Conservation (phyloP, 148 eudicot genomes). For the Amaranthus palmeri region DNA sequence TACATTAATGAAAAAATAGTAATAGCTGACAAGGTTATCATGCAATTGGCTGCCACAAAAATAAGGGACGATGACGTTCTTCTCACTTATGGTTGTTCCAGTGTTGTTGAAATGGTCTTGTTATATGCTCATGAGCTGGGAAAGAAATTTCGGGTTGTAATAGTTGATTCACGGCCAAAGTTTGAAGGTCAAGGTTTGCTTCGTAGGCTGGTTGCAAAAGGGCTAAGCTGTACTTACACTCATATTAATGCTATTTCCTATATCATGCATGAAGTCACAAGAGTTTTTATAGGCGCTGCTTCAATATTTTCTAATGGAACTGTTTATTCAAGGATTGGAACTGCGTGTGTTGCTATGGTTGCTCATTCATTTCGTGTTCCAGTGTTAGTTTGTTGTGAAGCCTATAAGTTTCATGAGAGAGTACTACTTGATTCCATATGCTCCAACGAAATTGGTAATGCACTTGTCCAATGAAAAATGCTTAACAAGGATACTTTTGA, state of each 20-base stretch:
- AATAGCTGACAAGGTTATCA: slow-evolving; percentile 70
- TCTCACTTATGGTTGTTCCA: slow-evolving; percentile 70
- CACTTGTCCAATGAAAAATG: background rate
- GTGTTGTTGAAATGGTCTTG: slow-evolving; percentile 72
- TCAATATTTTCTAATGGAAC: slow-evolving; percentile 86
- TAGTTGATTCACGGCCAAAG: slow-evolving; percentile 89
- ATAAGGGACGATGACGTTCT: slow-evolving; percentile 79
- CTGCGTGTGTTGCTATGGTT: slow-evolving; percentile 95
- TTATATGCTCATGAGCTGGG: slow-evolving; percentile 70
- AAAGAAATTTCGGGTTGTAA: slow-evolving; percentile 73
- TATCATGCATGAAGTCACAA: slow-evolving; percentile 86
- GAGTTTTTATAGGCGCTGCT: slow-evolving; percentile 78
- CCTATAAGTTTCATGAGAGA: slow-evolving; percentile 91
- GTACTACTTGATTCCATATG: slow-evolving; percentile 95
- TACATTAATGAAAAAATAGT: slow-evolving; percentile 71
- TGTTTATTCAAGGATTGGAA: slow-evolving; percentile 82
- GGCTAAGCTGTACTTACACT: slow-evolving; percentile 81
- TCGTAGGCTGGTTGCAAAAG: slow-evolving; percentile 64
- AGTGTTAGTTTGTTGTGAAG: slow-evolving; percentile 86
- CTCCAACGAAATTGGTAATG: slow-evolving; percentile 78
- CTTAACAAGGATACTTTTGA: slow-evolving; percentile 4
- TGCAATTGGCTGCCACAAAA: slow-evolving; percentile 64
- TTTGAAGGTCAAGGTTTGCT: slow-evolving; percentile 76
- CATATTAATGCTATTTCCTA: slow-evolving; percentile 90
- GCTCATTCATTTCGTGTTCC: slow-evolving; percentile 85